These are phyloP conservation scores for Penicillium paneum DNA, from an alignment of 2,329 filamentous ascomycete genomes.

Conservation along the genomic window DNA sequence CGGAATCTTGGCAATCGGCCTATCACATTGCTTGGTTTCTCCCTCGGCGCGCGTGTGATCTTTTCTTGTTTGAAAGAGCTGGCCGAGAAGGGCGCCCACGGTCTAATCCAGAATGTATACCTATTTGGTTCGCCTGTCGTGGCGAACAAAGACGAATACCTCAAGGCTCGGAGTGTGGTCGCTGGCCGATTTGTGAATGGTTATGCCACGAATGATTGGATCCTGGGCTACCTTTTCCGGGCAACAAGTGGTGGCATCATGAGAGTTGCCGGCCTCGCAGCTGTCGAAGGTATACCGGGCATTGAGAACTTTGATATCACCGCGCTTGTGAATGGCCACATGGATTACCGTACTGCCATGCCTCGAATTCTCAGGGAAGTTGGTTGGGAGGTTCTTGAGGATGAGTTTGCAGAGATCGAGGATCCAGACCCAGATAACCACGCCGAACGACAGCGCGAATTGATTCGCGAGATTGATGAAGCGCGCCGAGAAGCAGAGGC, in stretches of 20 bases:
- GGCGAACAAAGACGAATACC: slow-evolving; percentile 84
- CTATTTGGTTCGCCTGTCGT: slow-evolving; percentile 91
- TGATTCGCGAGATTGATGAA: slow-evolving; percentile 96
- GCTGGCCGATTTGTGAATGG: slow-evolving; percentile 92
- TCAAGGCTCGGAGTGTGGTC: slow-evolving; percentile 76
- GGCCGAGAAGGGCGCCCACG: slow-evolving; percentile 75
- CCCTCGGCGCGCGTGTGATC: slow-evolving; percentile 85
- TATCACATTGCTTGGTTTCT: slow-evolving; percentile 92
- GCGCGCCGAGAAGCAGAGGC: slow-evolving; percentile 81
- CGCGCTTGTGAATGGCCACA: slow-evolving; percentile 81
- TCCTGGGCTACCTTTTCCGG: slow-evolving; percentile 90
- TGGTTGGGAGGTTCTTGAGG: slow-evolving; percentile 85
- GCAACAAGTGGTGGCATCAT: slow-evolving; percentile 90
- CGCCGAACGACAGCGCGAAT: slow-evolving; percentile 77
- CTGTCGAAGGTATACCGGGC: slow-evolving; percentile 71
- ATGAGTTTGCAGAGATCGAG: slow-evolving; percentile 95
- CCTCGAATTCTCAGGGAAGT: slow-evolving; percentile 80
- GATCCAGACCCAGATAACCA: slow-evolving; percentile 96
- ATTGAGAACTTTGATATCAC: slow-evolving; percentile 90
- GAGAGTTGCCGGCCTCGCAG: slow-evolving; percentile 76
- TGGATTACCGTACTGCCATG: slow-evolving; percentile 94
- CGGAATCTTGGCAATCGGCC: slow-evolving; percentile 87
- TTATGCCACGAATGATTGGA: slow-evolving; percentile 95
- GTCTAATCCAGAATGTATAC: slow-evolving; percentile 91
- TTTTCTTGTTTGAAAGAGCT: slow-evolving; percentile 88